Evolutionary conservation across 805 yeast genomes (phyloP).

Genomic region (Wickerhamiella dianesei): DNA sequence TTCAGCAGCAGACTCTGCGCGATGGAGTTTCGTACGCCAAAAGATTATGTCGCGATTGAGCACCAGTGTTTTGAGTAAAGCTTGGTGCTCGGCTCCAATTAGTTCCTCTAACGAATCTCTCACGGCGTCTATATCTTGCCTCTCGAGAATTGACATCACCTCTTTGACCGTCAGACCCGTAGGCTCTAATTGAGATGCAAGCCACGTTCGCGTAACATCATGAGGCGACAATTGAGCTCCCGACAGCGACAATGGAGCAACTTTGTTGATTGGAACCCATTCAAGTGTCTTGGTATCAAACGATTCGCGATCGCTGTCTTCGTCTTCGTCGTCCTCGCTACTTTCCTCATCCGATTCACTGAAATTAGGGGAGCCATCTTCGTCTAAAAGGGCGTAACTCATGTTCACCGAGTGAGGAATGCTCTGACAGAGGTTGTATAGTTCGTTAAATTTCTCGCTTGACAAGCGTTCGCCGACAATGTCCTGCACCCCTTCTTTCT

Average conservation of each 20-base stretch:
- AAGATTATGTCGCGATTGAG: conserved; percentile 39
- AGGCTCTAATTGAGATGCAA: conserved; percentile 30
- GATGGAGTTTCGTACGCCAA: conserved; percentile 40
- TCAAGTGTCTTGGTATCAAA: conserved; percentile 5
- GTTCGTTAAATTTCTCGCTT: conserved; percentile 34
- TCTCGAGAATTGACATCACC: conserved; percentile 30
- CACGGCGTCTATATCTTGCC: conserved; percentile 32
- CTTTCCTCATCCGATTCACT: conserved; percentile 16
- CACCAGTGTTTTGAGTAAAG: conserved; percentile 36
- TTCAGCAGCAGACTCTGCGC: conserved; percentile 28
- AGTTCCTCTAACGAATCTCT: conserved; percentile 35
- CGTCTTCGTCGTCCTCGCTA: conserved; percentile 17
- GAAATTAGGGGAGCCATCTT: conserved; percentile 30
- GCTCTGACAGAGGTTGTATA: conserved; percentile 32
- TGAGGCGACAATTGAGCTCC: conserved; percentile 24
- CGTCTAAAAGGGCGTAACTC: conserved; percentile 30
- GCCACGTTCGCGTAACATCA: conserved; percentile 38
- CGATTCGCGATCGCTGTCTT: conserved; percentile 11
- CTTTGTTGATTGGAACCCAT: not conserved
- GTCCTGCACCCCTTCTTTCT: conserved; percentile 38
- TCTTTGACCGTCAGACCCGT: conserved; percentile 5
- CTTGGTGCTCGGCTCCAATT: conserved; percentile 39
- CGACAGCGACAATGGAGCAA: not conserved
- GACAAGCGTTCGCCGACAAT: conserved; percentile 32
- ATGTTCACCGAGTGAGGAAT: conserved; percentile 25